Conservation (phyloP, 805 yeast species). For the Scheffersomyces coipomensis region DNA sequence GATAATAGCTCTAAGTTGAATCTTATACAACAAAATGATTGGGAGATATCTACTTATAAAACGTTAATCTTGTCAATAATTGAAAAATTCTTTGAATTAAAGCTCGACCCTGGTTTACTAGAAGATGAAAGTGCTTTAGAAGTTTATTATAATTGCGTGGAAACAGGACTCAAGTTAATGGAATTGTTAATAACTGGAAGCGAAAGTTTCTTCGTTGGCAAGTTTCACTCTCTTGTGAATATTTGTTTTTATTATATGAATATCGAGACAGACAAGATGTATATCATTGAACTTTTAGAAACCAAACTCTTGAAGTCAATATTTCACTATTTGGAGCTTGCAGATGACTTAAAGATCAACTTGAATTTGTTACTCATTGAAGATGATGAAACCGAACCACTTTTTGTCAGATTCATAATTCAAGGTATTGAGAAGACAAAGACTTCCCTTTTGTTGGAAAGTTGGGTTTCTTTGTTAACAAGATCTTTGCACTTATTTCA, state of each 20-base stretch:
- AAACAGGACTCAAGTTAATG: conserved; percentile 43
- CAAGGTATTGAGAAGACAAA: conserved; percentile 47
- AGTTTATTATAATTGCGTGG: conserved; percentile 27
- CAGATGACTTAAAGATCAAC: conserved; percentile 26
- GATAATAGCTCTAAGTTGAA: conserved; percentile 44
- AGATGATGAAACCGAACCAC: conserved; percentile 27
- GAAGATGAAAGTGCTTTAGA: conserved; percentile 14
- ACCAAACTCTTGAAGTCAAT: conserved; percentile 26
- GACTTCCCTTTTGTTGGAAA: conserved; percentile 41
- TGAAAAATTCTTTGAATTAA: conserved; percentile 42
- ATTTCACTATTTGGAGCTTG: conserved; percentile 24
- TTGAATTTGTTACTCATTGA: conserved; percentile 29
- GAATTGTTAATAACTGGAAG: conserved; percentile 51
- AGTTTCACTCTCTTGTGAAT: conserved; percentile 41
- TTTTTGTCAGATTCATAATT: conserved; percentile 44
- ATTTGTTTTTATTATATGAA: conserved; percentile 22
- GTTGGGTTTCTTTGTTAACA: conserved; percentile 51
- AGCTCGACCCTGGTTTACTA: conserved; percentile 15
- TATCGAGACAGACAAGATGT: background rate
- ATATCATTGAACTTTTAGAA: conserved; percentile 26
- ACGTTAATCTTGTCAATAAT: conserved; percentile 48
- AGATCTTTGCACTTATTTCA: conserved; percentile 51
- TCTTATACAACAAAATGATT: conserved; percentile 38
- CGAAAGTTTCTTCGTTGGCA: conserved; percentile 50
- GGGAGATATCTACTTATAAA: conserved; percentile 62